Base-by-base conservation (phyloP, 306 rosid genomes). In the Abrus precatorius region DNA sequence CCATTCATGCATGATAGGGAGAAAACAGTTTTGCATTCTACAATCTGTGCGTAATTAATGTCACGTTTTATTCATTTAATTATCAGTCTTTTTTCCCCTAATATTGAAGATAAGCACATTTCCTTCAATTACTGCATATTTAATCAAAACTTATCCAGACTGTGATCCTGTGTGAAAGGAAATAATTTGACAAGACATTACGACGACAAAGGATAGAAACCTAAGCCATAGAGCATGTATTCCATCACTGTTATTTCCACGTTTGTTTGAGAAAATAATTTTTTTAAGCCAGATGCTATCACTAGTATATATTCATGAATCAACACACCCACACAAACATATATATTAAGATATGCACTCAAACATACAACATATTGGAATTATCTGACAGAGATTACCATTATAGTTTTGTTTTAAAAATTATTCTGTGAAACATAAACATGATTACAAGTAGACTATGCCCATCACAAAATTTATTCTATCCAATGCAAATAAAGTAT, bases 331-430 rank as follows among this genome's bases (percentile, higher is more conserved):
- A 10, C 38, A 12, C 20, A 61, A 30, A 6, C 60, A 60, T 80
- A 60, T 80, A 29, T 60, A 7, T 52, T 30, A 40, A n/a, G 2
- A 40, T 77, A 47, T 65, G 64, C 67, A 61, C 5, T 14, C 63
- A 13, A 69, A 30, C 76, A 79, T 70, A 14, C 14, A 52, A 4
- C 2, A 36, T 52, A 75, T 61, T 27, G 69, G 64, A 84, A 80
- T 69, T 75, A 62, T 69, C 52, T 34, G 87, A 75, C 11, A 63
- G 40, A 69, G 74, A 69, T 70, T 62, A 44, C 65, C 78, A 63
- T 64, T 70, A 47, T 27, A 52, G 3, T 44, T 7, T 29, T 66
- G 36, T 9, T 65, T 45, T 2, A n/a, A 7, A 38, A 63, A 65
- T 55, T 71, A 80, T 71, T 76, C 79, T 3, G 64, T 40, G 60